Conservation (phyloP, 2,329 filamentous ascomycete genomes). For the Aspergillus ochraceus region DNA sequence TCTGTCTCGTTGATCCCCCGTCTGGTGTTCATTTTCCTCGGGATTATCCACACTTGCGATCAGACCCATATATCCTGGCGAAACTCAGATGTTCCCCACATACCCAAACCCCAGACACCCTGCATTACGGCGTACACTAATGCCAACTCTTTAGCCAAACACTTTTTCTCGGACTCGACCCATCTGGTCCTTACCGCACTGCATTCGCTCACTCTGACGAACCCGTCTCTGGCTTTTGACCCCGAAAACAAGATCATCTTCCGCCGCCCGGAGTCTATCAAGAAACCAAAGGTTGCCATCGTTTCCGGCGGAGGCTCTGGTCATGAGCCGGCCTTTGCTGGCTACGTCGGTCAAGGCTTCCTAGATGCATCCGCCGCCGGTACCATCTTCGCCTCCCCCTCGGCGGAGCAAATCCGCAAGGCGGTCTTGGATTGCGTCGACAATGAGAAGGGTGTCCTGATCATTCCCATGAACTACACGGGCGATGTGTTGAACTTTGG, state of each 20-base stretch:
- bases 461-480: constrained; percentile 96
- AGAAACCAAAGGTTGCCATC: constrained; percentile 68
- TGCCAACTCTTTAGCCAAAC: constrained; percentile 56
- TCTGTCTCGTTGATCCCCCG: not conserved
- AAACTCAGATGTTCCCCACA: constrained; percentile 14
- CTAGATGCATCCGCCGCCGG: constrained; percentile 81
- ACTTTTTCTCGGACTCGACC: constrained; percentile 84
- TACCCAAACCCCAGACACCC: constrained; percentile 3
- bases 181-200: constrained; percentile 77
- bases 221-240: constrained; percentile 80
- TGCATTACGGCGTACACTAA: constrained; percentile 17
- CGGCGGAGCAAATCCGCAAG: constrained; percentile 76
- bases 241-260: constrained; percentile 80
- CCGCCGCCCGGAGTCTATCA: constrained; percentile 59
- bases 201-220: constrained; percentile 74
- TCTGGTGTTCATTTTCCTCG: not conserved
- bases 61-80: constrained; percentile 12
- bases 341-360: constrained; percentile 79
- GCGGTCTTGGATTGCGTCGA: constrained; percentile 74
- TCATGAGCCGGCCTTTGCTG: constrained; percentile 85
- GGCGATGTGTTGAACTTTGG: constrained; percentile 90
- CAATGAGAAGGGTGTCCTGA: constrained; percentile 70
- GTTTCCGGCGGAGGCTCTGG: constrained; percentile 87
- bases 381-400: constrained; percentile 81
- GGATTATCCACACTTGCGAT: not conserved